These are phyloP conservation scores for Poteriospumella lacustris DNA, from an alignment of 108 stramenopile genomes.

Conservation along the genomic window DNA sequence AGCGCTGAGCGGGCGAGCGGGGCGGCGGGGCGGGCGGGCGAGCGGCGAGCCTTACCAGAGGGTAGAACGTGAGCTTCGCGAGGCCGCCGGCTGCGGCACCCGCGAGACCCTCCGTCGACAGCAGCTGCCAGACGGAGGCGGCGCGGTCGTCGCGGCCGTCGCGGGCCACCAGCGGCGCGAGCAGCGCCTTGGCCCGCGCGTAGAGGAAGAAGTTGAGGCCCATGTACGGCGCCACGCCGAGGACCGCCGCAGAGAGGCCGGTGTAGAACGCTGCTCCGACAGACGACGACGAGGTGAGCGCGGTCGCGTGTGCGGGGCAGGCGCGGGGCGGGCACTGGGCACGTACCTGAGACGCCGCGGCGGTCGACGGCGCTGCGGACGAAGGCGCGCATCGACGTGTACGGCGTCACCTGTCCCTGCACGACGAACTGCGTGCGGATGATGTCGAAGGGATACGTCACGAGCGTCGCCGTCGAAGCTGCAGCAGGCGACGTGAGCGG, in stretches of 20 bases:
- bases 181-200: constrained; percentile 57
- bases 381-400: constrained; percentile 54
- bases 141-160: constrained; percentile 32
- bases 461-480: constrained; percentile 67
- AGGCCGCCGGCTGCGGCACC: constrained; percentile 74
- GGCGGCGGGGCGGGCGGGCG: background rate
- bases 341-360: constrained; percentile 50
- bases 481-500: too few relatives aligned
- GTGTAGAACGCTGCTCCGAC: constrained; percentile 65
- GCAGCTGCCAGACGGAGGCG: background rate
- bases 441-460: constrained; percentile 86
- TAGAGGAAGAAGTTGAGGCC: constrained; percentile 82
- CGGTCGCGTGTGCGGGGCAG: too few relatives aligned
- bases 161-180: constrained; percentile 41
- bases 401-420: constrained; percentile 43
- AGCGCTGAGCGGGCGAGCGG: background rate
- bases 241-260: constrained; percentile 67
- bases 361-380: constrained; percentile 54
- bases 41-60: constrained; percentile 50
- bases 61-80: constrained; percentile 81
- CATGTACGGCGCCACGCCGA: constrained; percentile 84
- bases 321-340: background rate
- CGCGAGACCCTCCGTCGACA: constrained; percentile 46
- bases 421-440: constrained; percentile 81
- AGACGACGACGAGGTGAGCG: background rate